These are phyloP conservation scores for Thalassiosira gravida DNA, from an alignment of 352 stramenopile species.

Conservation along the genomic window DNA sequence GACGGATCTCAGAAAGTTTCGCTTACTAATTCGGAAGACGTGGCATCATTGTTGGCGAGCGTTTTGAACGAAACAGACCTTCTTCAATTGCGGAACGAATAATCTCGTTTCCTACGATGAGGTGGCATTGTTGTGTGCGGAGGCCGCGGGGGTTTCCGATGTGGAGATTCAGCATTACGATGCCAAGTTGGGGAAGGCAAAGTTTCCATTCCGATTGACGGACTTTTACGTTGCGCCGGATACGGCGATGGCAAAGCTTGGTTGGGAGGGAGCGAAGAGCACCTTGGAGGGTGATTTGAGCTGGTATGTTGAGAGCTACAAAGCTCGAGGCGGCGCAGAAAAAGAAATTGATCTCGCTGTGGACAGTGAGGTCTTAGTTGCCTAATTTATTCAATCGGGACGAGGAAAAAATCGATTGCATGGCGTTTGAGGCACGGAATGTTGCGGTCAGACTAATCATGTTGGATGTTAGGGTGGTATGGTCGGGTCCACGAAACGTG, in stretches of 20 bases:
- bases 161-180: conserved; percentile 77
- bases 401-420: too few species aligned
- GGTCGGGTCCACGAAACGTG: too few species aligned
- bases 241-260: conserved; percentile 73
- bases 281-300: conserved; percentile 73
- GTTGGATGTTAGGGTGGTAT: too few species aligned
- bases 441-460: too few species aligned
- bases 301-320: conserved; percentile 75
- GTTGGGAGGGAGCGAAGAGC: conserved; percentile 65
- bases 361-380: conserved; percentile 70
- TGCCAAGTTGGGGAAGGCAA: conserved; percentile 65
- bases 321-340: conserved; percentile 54
- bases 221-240: conserved; percentile 83
- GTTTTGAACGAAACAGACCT: conserved; percentile 82
- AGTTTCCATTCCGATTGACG: conserved; percentile 79
- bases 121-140: conserved; percentile 75
- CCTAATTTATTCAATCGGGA: too few species aligned
- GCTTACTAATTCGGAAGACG: conserved; percentile 86
- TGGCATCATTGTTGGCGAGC: conserved; percentile 84
- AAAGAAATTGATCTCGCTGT: conserved; percentile 71
- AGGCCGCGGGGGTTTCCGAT: conserved; percentile 66
- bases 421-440: too few species aligned
- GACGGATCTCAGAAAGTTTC: conserved; percentile 86
- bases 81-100: conserved; percentile 86
- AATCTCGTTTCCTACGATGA: conserved; percentile 82